These are phyloP conservation scores for Wilcoxina mikolae DNA, from an alignment of 495 filamentous ascomycete species.

Conservation along the genomic window DNA sequence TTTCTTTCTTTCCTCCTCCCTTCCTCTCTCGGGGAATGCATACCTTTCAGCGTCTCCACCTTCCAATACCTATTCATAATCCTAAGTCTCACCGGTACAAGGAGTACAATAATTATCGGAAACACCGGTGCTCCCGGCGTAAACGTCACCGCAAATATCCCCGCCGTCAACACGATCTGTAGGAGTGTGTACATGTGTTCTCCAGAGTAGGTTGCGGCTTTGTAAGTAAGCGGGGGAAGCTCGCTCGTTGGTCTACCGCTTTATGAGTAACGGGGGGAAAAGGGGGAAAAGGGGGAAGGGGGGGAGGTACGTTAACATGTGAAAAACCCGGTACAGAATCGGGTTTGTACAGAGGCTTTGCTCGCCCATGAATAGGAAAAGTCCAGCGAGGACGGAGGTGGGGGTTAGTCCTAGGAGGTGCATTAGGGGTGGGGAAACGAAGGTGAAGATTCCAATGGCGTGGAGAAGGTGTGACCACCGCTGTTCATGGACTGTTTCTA, in stretches of 20 bases:
- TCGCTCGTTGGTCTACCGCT: slow-evolving; percentile 39
- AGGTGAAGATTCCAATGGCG: slow-evolving; percentile 45
- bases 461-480: slow-evolving; percentile 53
- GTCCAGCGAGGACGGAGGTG: slow-evolving; percentile 51
- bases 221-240: slow-evolving; percentile 37
- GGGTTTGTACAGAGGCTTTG: slow-evolving; percentile 56
- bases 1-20: not conserved
- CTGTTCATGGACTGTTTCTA: slow-evolving; percentile 45
- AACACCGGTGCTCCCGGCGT: slow-evolving; percentile 51
- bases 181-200: slow-evolving; percentile 49
- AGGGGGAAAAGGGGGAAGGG: not conserved
- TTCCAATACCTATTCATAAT: slow-evolving; percentile 53
- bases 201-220: slow-evolving; percentile 32
- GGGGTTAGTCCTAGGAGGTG: slow-evolving; percentile 53
- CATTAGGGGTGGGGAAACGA: slow-evolving; percentile 53
- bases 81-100: slow-evolving; percentile 47
- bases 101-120: slow-evolving; percentile 49
- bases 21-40: slow-evolving; percentile 36
- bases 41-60: slow-evolving; percentile 40
- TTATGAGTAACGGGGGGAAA: not conserved
- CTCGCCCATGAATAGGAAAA: slow-evolving; percentile 63
- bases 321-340: slow-evolving; percentile 48
- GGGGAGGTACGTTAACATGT: slow-evolving; percentile 40
- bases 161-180: slow-evolving; percentile 45
- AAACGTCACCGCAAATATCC: slow-evolving; percentile 50